Conservation (phyloP, 106 monocot species). For the Dendrobium officinale region DNA sequence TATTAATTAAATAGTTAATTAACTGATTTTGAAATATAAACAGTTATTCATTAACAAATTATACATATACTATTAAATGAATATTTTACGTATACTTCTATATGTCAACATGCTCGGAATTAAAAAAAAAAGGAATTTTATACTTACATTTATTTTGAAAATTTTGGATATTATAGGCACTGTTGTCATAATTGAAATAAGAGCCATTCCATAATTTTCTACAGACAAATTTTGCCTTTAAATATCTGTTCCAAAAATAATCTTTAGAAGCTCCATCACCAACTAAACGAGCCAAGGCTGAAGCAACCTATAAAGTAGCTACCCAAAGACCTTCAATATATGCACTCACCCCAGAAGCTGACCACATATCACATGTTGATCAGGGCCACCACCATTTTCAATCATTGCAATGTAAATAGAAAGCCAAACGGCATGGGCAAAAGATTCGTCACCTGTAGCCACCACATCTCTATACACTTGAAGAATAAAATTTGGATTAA, state of each 20-base stretch:
- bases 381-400: slow-evolving; percentile 8
- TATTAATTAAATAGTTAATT: too few relatives aligned
- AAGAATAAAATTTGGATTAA: slow-evolving; percentile 67
- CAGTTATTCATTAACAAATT: too few relatives aligned
- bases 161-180: not conserved
- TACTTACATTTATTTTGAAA: too few relatives aligned
- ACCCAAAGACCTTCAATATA: slow-evolving; percentile 68
- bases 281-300: slow-evolving; percentile 39
- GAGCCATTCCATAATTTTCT: slow-evolving; percentile 80
- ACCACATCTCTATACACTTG: slow-evolving; percentile 59
- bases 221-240: slow-evolving; percentile 60
- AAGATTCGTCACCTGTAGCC: slow-evolving; percentile 45
- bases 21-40: too few relatives aligned
- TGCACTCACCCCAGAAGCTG: slow-evolving; percentile 51
- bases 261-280: slow-evolving; percentile 46
- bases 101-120: too few relatives aligned
- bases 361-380: slow-evolving; percentile 79
- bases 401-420: slow-evolving; percentile 36
- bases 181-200: slow-evolving; percentile 83
- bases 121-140: too few relatives aligned
- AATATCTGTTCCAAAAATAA: slow-evolving; percentile 58
- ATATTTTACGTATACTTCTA: too few relatives aligned
- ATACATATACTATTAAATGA: too few relatives aligned
- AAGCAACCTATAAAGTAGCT: slow-evolving; percentile 61
- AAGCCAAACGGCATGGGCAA: slow-evolving; percentile 59